phyloP scores from a whole-genome alignment of 2,329 filamentous ascomycete genomes.

The Teratosphaeria nubilosa region DNA sequence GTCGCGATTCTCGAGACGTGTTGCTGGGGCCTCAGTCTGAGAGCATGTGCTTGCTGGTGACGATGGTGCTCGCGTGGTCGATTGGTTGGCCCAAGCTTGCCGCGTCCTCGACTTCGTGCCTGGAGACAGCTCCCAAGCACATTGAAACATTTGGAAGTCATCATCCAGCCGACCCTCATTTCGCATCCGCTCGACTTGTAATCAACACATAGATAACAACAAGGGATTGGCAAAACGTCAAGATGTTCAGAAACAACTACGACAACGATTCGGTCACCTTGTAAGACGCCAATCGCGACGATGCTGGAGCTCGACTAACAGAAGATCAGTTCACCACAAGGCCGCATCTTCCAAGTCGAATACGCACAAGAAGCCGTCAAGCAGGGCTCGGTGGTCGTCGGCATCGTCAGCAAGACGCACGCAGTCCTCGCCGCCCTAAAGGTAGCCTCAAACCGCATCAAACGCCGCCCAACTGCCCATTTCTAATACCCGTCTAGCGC shows the following conservation, averaged over 20 bases:
- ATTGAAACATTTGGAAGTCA: not conserved
- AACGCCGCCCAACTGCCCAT: not conserved
- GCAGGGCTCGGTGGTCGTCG: slow-evolving; percentile 96
- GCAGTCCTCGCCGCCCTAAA: slow-evolving; percentile 92
- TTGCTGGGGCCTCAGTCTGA: not conserved
- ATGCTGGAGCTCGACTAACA: slow-evolving; percentile 5
- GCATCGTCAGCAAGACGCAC: slow-evolving; percentile 95
- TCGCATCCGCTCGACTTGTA: not conserved
- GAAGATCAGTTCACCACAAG: slow-evolving; percentile 79
- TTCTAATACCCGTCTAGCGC: slow-evolving; percentile 47
- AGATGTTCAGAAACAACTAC: slow-evolving; percentile 99
- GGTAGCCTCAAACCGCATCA: slow-evolving; percentile 44
- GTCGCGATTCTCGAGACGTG: not conserved
- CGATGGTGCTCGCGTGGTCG: not conserved
- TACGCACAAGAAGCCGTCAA: slow-evolving; percentile 98
- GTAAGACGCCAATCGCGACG: slow-evolving; percentile 44
- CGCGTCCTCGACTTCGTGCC: not conserved
- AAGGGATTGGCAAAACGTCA: not conserved
- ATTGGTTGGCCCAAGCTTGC: not conserved
- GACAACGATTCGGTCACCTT: slow-evolving; percentile 99
- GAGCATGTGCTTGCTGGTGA: not conserved
- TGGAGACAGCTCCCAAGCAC: not conserved
- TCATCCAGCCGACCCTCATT: not conserved
- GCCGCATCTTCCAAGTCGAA: slow-evolving; percentile 98
- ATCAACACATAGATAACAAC: not conserved